Base-by-base conservation (phyloP, 2,329 filamentous ascomycete species). In the Bisporella sp. region DNA sequence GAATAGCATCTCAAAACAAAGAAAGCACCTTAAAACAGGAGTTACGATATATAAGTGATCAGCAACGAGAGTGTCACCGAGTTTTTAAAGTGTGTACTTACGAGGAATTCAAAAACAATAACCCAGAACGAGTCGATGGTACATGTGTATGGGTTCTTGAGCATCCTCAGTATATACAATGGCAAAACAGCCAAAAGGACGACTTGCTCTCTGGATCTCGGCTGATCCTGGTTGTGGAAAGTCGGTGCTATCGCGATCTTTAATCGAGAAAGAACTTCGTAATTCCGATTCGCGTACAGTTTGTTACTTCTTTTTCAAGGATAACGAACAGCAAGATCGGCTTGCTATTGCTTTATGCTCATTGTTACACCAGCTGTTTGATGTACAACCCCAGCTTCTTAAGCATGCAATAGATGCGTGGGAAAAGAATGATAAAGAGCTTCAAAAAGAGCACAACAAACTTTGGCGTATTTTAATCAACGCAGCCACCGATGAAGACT, bases 241-340 rank as follows among this genome's bases (percentile, higher is more conserved):
- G 51, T 71, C 68, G 0, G 67, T 66, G 31, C 46, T 71, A 37
- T 63, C 69, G 7, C 66, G 60, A 43, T 64, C 62, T 42, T 59
- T 71, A 0, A 53, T 69, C 13, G 62, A 69, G 39, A 35, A 60
- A 5, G 48, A 40, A 5, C 52, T 70, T 1, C 58, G 56, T 31
- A 12, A 13, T 5, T 43, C 50, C 3, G 43, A 54, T 48, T 35
- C n/a, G 1, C 44, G 29, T 7, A 63, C 60, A 1, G 59, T 69
- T 3, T 71, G 68, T 54, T 73, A 72, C 57, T 73, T 71, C 51
- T 73, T 73, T 50, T 73, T 73, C 57, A 71, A 71, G 50, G 66
- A 69, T 33, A 46, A 50, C 7, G 46, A 47, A 28, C 61, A 66
- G 39, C 69, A 72, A 43, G 64, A 69, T 35, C 69, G 56, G 1